Evolutionary conservation across 345 rosid genomes (phyloP).

Genomic region (Euphorbia lathyris): DNA sequence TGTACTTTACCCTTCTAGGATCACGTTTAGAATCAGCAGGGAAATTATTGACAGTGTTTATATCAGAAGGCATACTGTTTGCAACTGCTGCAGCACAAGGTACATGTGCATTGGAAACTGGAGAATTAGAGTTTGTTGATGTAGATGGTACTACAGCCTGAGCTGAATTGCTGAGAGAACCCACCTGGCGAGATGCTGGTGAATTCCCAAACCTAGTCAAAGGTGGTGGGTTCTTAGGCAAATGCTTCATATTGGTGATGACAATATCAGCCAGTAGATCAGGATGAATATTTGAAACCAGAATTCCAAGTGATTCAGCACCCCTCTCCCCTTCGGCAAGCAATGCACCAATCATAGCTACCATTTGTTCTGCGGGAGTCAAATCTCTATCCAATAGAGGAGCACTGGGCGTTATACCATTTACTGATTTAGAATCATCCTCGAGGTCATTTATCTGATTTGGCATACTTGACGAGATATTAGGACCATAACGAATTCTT

Average conservation of each 20-base stretch:
- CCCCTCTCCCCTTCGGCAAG: slow-evolving; percentile 99
- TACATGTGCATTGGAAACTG: slow-evolving; percentile 38
- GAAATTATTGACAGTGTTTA: slow-evolving; percentile 38
- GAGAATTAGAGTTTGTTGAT: slow-evolving; percentile 43
- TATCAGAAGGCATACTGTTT: slow-evolving; percentile 44
- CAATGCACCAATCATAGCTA: slow-evolving; percentile 95
- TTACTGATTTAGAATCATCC: slow-evolving; percentile 46
- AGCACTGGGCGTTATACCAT: slow-evolving; percentile 51
- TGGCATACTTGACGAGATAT: slow-evolving; percentile 34
- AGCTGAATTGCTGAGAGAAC: slow-evolving; percentile 42
- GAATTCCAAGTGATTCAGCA: slow-evolving; percentile 91
- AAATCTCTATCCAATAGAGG: slow-evolving; percentile 55
- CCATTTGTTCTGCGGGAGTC: slow-evolving; percentile 94
- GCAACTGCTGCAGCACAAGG: slow-evolving; percentile 39
- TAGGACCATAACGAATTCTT: slow-evolving; percentile 51
- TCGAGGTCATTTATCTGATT: slow-evolving; percentile 46
- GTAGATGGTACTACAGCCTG: slow-evolving; percentile 40
- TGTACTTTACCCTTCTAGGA: slow-evolving; percentile 75
- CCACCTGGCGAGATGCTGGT: slow-evolving; percentile 34
- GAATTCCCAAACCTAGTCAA: slow-evolving; percentile 46
- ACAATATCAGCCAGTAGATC: slow-evolving; percentile 98
- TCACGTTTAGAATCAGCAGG: slow-evolving; percentile 78
- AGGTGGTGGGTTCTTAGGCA: slow-evolving; percentile 68
- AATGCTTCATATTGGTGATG: slow-evolving; percentile 87
- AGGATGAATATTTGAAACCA: slow-evolving; percentile 88